Conservation (phyloP, 768 basidiomycete genomes). For the Mrakia frigida region DNA sequence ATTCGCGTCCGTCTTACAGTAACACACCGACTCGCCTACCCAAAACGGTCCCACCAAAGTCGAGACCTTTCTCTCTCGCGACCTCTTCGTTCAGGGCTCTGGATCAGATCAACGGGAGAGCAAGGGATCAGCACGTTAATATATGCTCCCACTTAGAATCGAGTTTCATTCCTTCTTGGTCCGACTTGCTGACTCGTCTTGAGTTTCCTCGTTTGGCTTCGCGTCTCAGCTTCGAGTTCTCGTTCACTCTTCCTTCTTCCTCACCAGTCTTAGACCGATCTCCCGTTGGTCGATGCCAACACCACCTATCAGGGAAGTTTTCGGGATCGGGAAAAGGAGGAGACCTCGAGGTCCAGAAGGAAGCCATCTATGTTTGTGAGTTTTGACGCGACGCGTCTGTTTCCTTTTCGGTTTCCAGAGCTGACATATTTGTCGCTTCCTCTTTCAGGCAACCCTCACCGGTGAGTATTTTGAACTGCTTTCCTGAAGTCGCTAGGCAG, state of each 20-base stretch:
- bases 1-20: not conserved
- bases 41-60: not conserved
- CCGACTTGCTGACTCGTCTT: not conserved
- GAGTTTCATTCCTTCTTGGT: not conserved
- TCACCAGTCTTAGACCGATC: not conserved
- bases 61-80: not conserved
- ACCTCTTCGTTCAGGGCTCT: not conserved
- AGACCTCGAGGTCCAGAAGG: not conserved
- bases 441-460: not conserved
- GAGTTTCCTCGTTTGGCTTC: not conserved
- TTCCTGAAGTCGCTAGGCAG: no score
- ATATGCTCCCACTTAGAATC: not conserved
- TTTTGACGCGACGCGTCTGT: not conserved
- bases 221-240: slow-evolving; percentile 19
- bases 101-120: not conserved
- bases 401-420: not conserved
- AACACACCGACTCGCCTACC: not conserved
- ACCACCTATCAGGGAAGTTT: not conserved
- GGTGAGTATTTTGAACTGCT: not conserved
- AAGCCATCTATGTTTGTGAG: not conserved
- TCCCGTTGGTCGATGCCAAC: not conserved
- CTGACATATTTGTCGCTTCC: not conserved
- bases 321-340: no score
- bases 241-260: not conserved
- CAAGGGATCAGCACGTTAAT: not conserved